Percentiles rank a stretch among this genome's conserved stretches.
These are phyloP conservation scores for Tuctoria greenei DNA, from an alignment of 176 grass and related monocot species.

Conservation along the genomic window DNA sequence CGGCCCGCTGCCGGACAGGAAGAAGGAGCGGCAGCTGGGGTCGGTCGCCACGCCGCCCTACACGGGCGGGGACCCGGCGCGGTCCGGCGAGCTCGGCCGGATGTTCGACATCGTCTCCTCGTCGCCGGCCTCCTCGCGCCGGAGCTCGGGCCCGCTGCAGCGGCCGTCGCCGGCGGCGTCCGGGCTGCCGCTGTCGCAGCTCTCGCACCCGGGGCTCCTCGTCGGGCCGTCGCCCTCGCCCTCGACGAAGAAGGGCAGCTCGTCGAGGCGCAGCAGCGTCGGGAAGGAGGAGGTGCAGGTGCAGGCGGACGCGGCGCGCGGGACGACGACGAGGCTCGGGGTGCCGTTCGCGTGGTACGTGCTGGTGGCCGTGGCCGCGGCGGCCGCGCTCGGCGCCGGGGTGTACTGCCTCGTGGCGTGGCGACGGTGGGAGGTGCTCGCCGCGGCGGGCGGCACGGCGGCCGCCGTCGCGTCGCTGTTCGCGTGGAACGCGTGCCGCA, in stretches of 20 bases:
- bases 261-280: neutral
- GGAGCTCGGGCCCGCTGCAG: slow-evolving; percentile 52
- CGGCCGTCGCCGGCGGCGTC: slow-evolving; percentile 53
- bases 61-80: slow-evolving; percentile 73
- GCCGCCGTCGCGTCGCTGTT: slow-evolving; percentile 33
- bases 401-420: slow-evolving; percentile 50
- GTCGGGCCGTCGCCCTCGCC: slow-evolving; percentile 53
- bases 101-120: slow-evolving; percentile 74
- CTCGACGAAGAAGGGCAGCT: slow-evolving; percentile 37
- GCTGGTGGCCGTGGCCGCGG: slow-evolving; percentile 43
- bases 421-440: slow-evolving; percentile 47
- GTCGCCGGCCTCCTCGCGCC: slow-evolving; percentile 38
- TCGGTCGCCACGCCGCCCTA: slow-evolving; percentile 65
- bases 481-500: slow-evolving; percentile 52
- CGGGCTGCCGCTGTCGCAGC: slow-evolving; percentile 68
- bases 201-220: slow-evolving; percentile 67
- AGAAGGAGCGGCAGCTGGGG: slow-evolving; percentile 48
- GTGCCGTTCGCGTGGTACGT: slow-evolving; percentile 66
- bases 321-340: slow-evolving; percentile 31
- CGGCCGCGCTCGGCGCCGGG: slow-evolving; percentile 57
- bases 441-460: slow-evolving; percentile 39
- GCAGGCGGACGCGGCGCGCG: neutral
- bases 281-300: neutral
- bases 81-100: slow-evolving; percentile 76
- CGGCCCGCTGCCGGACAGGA: slow-evolving; percentile 71